A percentile compares a stretch with the other conserved stretches of the same genome.
Evolutionary conservation across 1,284 basidiomycete genomes (phyloP).

Genomic region (Chondrostereum purpureum): DNA sequence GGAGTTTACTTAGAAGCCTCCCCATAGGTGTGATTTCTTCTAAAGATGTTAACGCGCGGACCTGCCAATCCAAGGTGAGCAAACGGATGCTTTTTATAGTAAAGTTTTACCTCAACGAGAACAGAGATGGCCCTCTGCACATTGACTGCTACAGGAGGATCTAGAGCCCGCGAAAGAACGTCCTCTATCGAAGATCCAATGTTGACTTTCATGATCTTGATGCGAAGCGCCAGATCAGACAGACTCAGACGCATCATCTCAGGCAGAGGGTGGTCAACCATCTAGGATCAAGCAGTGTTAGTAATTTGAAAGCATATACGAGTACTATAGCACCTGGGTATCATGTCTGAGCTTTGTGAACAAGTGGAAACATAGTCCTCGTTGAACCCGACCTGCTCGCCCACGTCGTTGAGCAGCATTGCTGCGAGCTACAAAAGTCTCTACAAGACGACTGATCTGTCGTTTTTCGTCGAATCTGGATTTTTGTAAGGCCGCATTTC

Average conservation of each 20-base stretch:
- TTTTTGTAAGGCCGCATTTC: background rate
- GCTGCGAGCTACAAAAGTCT: constrained; percentile 89
- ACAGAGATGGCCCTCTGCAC: constrained; percentile 89
- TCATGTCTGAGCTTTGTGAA: constrained; percentile 91
- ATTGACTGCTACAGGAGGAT: constrained; percentile 85
- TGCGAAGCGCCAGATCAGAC: constrained; percentile 90
- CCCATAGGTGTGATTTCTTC: constrained; percentile 98
- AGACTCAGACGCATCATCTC: constrained; percentile 95
- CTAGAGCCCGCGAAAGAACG: constrained; percentile 81
- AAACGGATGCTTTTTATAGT: too few relatives aligned
- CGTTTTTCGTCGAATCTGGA: constrained; percentile 93
- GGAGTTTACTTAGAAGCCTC: constrained; percentile 83
- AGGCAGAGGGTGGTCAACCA: constrained; percentile 89
- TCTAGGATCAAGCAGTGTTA: constrained; percentile 35
- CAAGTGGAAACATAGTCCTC: constrained; percentile 91
- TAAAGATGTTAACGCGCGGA: constrained; percentile 74
- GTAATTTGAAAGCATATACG: constrained; percentile 24
- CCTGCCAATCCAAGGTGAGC: too few relatives aligned
- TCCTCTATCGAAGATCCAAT: constrained; percentile 88
- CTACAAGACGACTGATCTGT: constrained; percentile 88
- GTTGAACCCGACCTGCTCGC: constrained; percentile 86
- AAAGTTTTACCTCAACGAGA: constrained; percentile 74
- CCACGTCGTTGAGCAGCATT: constrained; percentile 93
- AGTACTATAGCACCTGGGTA: constrained; percentile 44
- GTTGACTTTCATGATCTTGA: constrained; percentile 94